Base-by-base conservation (phyloP, 2,329 filamentous ascomycete species). In the Aspergillus sp. region DNA sequence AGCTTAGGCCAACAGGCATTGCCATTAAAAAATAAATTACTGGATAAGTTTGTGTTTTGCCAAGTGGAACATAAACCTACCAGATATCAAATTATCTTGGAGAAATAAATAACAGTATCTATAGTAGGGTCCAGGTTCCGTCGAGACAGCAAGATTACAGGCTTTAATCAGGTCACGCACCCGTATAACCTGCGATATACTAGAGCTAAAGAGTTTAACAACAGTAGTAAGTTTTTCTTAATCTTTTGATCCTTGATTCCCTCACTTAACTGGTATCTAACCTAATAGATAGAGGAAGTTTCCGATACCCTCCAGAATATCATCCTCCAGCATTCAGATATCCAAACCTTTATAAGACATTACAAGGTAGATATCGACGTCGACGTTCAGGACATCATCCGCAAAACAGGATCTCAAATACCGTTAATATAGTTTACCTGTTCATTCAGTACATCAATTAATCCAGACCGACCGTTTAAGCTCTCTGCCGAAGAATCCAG, bases 281-380 rank as follows among this genome's bases (percentile, higher is more conserved):
- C 24, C 7, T 2, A 27, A 27, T 27, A 7, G 11, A 13, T 37
- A 37, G 33, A 15, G 13, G 11, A 12, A 13, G 33, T 37, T 13
- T 13, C 11, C 33, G 58, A 63, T 54, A 42, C 53, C 34, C 56
- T 57, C n/a, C 56, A 44, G n/a, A 60, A 63, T 39, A 24, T 63
- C 13, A 59, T 63, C 5, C 62, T 65, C 48, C 41, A 65, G 51
- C 46, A 63, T 50, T 52, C 59, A 30, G 52, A 62, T 49, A 65
- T 52, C 8, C 58, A 56, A 24, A 65, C 61, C 22, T 65, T 65
- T 34, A 39, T 65, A 9, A 51, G 57, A 27, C 60, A 61, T 51
- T 65, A 63, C 49, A 54, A 63, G 17, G 53, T 53, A 44, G 58
- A 56, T 34, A 61, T 65, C 48, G 34, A 56, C 33, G 61, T 59